phyloP scores from a whole-genome alignment of 176 grass and related monocot species.

The Oryza coarctata region DNA sequence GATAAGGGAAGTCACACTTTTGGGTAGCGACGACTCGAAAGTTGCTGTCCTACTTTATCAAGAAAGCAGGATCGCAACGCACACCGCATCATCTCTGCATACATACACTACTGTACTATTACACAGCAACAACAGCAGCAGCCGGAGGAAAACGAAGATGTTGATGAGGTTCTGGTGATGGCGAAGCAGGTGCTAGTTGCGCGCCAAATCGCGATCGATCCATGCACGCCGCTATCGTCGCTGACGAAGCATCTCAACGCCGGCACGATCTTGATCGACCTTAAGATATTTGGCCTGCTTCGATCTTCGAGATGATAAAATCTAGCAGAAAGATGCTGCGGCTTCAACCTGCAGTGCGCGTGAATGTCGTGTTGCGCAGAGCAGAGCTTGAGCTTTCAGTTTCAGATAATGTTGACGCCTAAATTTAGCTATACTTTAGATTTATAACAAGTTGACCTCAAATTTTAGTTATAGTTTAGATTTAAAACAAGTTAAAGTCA shows the following conservation, averaged over 20 bases:
- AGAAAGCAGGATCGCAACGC: neutral
- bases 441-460: too few species aligned
- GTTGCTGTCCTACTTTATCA: neutral
- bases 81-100: neutral
- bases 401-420: neutral
- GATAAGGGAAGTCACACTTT: slow-evolving; percentile 34
- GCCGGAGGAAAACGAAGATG: too few species aligned
- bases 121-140: neutral
- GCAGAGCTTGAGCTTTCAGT: neutral
- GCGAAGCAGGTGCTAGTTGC: neutral
- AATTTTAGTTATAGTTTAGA: too few species aligned
- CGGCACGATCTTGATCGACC: neutral
- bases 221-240: too few species aligned
- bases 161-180: neutral
- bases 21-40: neutral
- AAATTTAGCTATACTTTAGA: too few species aligned
- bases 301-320: neutral
- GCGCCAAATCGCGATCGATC: too few species aligned
- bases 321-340: neutral
- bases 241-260: neutral
- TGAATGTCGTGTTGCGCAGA: neutral
- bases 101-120: neutral
- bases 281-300: neutral
- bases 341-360: neutral
- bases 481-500: too few species aligned